Evolutionary conservation across 2,329 filamentous ascomycete genomes (phyloP).

Genomic region (Aspergillus aculeatus): DNA sequence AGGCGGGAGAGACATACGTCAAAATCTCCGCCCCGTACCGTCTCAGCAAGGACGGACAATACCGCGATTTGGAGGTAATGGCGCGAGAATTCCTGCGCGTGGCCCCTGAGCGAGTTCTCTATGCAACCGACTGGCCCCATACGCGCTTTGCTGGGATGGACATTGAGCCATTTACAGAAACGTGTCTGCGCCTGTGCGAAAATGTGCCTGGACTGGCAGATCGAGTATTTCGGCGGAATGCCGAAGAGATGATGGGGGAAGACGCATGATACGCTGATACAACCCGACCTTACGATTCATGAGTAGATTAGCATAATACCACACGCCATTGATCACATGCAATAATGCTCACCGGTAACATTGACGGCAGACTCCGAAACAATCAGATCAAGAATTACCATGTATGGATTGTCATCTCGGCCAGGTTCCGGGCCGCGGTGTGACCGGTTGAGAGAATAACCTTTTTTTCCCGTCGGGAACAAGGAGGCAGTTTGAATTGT

Average conservation of each 20-base stretch:
- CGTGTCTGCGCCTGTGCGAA: conserved; percentile 55
- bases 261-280: not conserved
- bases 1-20: conserved; percentile 52
- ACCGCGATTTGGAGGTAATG: conserved; percentile 50
- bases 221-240: conserved; percentile 57
- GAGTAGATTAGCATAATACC: conserved; percentile 1
- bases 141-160: conserved; percentile 60
- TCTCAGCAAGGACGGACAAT: conserved; percentile 46
- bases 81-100: conserved; percentile 50
- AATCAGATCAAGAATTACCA: not conserved
- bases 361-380: not conserved
- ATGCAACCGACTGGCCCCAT: conserved; percentile 65
- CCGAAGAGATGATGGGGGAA: conserved; percentile 49
- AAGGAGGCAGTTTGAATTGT: too few species aligned
- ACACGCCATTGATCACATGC: not conserved
- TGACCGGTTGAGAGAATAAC: too few species aligned
- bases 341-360: not conserved
- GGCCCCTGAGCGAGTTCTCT: conserved; percentile 51
- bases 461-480: too few species aligned
- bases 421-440: not conserved
- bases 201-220: conserved; percentile 46
- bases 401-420: not conserved
- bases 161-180: conserved; percentile 55
- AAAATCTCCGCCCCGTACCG: conserved; percentile 62
- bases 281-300: not conserved